Base-by-base conservation (phyloP, 2,329 filamentous ascomycete genomes). In the Diaporthe helianthi region DNA sequence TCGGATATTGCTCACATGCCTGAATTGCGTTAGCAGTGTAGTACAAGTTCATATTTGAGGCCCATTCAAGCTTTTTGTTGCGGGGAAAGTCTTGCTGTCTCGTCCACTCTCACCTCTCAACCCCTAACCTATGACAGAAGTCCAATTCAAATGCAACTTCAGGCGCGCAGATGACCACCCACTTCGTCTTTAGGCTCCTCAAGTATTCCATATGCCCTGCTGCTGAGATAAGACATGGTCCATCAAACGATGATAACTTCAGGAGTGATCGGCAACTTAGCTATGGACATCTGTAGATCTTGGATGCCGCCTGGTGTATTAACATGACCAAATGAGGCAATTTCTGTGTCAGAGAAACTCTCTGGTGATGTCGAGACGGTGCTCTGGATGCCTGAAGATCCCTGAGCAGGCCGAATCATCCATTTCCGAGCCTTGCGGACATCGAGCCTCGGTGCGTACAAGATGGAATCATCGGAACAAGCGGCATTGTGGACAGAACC, bases 381-480 rank as follows among this genome's bases (percentile, higher is more conserved):
- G 24, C 12, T 22, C 9, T 17, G 12, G 19, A 17, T 19, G 24
- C 36, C 8, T 19, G 17, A 24, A 13, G 44, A 47, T n/a, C n/a
- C 58, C 58, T 44, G 58, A 63, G 36, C 29, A 63, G 44, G 44
- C 8, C 49, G 44, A 29, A 29, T 49, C 44, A 33, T 17, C 15
- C 4, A 31, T 31, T 13, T 17, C 24, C 38, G 36, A 60, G 55
- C 24, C 54, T 60, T n/a, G 17, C 3, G 9, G 17, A n/a, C 10
- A 5, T 29, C 12, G 4, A 36, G 58, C 9, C 24, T 60, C 36
- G 17, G 22, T 26, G 9, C 24, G 4, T 4, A 36, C n/a, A 10
- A 47, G 12, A 63, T 63, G 58, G 44, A 63, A 49, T 63, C 58
- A 13, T 22, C 58, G 58, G 58, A 63, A 33, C 7, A 1, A 24